phyloP scores from a whole-genome alignment of 306 rosid species.

The Glycine soja region DNA sequence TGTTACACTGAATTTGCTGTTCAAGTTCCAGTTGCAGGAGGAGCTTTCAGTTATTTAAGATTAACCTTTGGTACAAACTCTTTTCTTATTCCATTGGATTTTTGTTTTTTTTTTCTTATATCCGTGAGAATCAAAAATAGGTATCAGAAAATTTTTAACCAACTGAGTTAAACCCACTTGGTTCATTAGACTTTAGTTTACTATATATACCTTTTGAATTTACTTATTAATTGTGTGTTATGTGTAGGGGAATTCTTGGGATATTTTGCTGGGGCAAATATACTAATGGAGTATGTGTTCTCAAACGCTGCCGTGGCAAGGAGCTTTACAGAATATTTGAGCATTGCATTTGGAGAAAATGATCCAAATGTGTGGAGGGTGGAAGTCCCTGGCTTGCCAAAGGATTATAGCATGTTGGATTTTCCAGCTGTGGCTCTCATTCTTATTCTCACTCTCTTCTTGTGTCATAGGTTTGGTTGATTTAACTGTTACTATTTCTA shows the following conservation, averaged over 20 bases:
- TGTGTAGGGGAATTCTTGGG: conserved; percentile 86
- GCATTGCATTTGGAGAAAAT: conserved; percentile 68
- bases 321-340: conserved; percentile 77
- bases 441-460: conserved; percentile 83
- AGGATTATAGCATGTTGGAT: conserved; percentile 79
- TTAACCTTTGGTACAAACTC: conserved; percentile 73
- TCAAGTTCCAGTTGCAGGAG: conserved; percentile 95
- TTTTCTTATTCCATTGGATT: conserved; percentile 12
- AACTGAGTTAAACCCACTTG: too few species aligned
- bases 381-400: conserved; percentile 68
- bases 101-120: too few species aligned
- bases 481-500: background rate
- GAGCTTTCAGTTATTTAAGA: conserved; percentile 93
- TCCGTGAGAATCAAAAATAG: too few species aligned
- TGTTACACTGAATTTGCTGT: conserved; percentile 95
- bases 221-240: conserved; percentile 25
- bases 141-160: too few species aligned
- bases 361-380: conserved; percentile 79
- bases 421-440: conserved; percentile 91
- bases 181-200: background rate
- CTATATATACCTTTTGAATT: background rate
- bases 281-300: conserved; percentile 90
- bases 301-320: conserved; percentile 96
- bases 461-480: conserved; percentile 77
- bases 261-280: conserved; percentile 94